A percentile compares a stretch with the other conserved stretches of the same genome.
These are phyloP conservation scores for Xylariales sp. DNA, from an alignment of 2,329 filamentous ascomycete genomes.

Conservation along the genomic window DNA sequence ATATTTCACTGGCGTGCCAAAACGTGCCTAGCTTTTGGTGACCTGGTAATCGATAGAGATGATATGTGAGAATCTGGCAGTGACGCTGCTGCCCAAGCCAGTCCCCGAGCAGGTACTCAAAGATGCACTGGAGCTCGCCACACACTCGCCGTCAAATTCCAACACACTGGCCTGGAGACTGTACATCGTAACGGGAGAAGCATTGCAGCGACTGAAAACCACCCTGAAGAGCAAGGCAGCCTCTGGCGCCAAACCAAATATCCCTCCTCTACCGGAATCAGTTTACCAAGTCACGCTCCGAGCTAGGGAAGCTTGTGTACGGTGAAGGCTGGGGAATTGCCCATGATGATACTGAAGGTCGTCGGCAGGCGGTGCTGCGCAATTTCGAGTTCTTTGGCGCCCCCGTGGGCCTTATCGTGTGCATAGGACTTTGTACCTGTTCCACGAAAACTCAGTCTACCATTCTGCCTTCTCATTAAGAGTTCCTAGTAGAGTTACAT, in stretches of 20 bases:
- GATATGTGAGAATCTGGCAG: too few relatives aligned
- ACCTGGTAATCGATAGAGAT: too few relatives aligned
- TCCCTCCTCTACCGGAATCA: slow-evolving; percentile 6
- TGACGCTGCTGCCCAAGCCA: slow-evolving; percentile 6
- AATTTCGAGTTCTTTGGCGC: slow-evolving; percentile 19
- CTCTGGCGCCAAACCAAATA: slow-evolving; percentile 1
- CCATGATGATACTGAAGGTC: slow-evolving; percentile 10
- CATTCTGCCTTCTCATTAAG: too few relatives aligned
- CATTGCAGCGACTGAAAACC: slow-evolving; percentile 8
- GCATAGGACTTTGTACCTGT: too few relatives aligned
- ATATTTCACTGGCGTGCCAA: too few relatives aligned
- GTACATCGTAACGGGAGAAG: slow-evolving; percentile 10
- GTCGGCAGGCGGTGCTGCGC: slow-evolving; percentile 10
- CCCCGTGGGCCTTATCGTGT: slow-evolving; percentile 12
- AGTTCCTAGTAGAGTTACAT: too few relatives aligned
- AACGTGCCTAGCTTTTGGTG: too few relatives aligned
- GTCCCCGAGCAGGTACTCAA: slow-evolving; percentile 9
- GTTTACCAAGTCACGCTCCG: slow-evolving; percentile 8
- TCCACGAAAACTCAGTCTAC: too few relatives aligned
- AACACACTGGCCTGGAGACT: slow-evolving; percentile 16
- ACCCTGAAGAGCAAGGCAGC: slow-evolving; percentile 5
- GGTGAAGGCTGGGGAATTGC: slow-evolving; percentile 13
- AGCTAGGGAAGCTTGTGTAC: slow-evolving; percentile 13
- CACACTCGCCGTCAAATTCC: slow-evolving; percentile 14
- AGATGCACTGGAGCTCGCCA: slow-evolving; percentile 9